Conservation (phyloP, 495 filamentous ascomycete genomes). For the Neohortaea acidophila region DNA sequence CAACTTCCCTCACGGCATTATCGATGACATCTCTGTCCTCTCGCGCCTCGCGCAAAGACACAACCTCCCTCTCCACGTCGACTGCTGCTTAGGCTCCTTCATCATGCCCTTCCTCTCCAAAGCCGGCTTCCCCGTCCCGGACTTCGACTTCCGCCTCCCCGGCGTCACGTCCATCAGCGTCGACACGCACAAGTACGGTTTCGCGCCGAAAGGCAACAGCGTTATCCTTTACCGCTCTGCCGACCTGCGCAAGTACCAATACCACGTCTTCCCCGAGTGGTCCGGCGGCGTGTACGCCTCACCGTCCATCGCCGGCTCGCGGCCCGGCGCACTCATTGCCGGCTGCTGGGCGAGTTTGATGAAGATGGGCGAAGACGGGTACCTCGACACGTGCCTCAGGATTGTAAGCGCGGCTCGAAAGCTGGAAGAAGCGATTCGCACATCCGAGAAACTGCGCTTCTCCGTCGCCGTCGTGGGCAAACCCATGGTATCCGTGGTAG, state of each 20-base stretch:
- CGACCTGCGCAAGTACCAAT: constrained; percentile 68
- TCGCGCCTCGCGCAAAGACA: constrained; percentile 68
- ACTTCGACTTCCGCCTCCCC: constrained; percentile 84
- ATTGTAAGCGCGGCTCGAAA: constrained; percentile 81
- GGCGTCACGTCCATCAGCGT: constrained; percentile 91
- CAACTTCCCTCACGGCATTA: constrained; percentile 95
- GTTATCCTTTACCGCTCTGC: constrained; percentile 78
- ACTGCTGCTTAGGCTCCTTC: constrained; percentile 95
- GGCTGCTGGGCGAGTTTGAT: constrained; percentile 87
- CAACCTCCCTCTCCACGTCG: constrained; percentile 80
- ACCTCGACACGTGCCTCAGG: constrained; percentile 64
- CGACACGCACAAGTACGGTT: constrained; percentile 98
- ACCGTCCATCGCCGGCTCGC: constrained; percentile 74
- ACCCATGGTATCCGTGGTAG: constrained; percentile 78
- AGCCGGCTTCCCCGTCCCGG: constrained; percentile 72
- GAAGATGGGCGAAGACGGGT: constrained; percentile 75
- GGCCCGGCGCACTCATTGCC: constrained; percentile 85
- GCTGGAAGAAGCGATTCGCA: constrained; percentile 59
- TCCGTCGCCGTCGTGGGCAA: constrained; percentile 72
- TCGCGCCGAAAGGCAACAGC: constrained; percentile 92
- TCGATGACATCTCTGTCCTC: constrained; percentile 79
- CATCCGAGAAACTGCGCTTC: constrained; percentile 44
- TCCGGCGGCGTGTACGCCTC: constrained; percentile 91
- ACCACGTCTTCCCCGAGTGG: constrained; percentile 93
- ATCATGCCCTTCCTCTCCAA: constrained; percentile 78